Conservation (phyloP, 345 rosid genomes). For the Cardamine occulta region DNA sequence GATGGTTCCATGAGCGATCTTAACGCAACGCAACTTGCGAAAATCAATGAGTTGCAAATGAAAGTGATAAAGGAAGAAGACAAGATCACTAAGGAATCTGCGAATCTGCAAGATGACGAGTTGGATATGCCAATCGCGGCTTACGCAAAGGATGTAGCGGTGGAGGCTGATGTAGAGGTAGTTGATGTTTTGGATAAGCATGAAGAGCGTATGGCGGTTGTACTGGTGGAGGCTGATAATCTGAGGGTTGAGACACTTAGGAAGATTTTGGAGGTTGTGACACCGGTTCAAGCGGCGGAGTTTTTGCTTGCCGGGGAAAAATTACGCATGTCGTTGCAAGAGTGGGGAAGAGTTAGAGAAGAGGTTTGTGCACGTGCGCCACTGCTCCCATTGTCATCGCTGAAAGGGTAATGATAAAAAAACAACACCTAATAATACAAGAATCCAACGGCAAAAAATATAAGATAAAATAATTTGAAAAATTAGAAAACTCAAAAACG, state of each 20-base stretch:
- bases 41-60: slow-evolving; percentile 44
- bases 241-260: slow-evolving; percentile 46
- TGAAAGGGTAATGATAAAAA: too few relatives aligned
- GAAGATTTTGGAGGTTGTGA: slow-evolving; percentile 42
- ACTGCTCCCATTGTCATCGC: too few relatives aligned
- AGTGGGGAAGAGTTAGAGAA: slow-evolving; percentile 52
- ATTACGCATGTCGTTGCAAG: slow-evolving; percentile 50
- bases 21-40: slow-evolving; percentile 33
- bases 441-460: too few relatives aligned
- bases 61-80: slow-evolving; percentile 47
- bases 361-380: slow-evolving; percentile 21
- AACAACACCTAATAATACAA: too few relatives aligned
- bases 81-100: slow-evolving; percentile 33
- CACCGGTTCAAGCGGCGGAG: slow-evolving; percentile 52
- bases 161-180: not conserved
- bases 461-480: too few relatives aligned
- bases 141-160: slow-evolving; percentile 9
- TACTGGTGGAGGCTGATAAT: slow-evolving; percentile 47
- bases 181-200: slow-evolving; percentile 29
- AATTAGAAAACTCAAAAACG: too few relatives aligned
- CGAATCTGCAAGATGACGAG: slow-evolving; percentile 51
- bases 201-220: slow-evolving; percentile 39
- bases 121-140: slow-evolving; percentile 52
- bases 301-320: slow-evolving; percentile 46
- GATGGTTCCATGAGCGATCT: slow-evolving; percentile 40